Evolutionary conservation across 2,329 filamentous ascomycete species (phyloP), one percentile per base, ranked within the genome.

Genomic region (Fonsecaea pedrosoi): DNA sequence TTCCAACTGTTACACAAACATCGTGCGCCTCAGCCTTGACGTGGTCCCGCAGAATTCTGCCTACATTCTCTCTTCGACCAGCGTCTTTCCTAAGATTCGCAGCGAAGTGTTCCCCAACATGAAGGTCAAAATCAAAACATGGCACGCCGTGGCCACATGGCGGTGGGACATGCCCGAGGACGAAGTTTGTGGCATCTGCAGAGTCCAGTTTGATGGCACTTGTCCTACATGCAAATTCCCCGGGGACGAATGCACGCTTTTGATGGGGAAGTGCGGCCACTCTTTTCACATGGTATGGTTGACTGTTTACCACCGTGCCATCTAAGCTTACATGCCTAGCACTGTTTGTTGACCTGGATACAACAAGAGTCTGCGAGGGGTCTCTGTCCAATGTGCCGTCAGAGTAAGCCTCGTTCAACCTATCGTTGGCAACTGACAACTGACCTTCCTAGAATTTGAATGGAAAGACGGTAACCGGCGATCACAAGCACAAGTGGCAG

Each of bases 181-280:
- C 81, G 94, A 99, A 77, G 94, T 98, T 70, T 99, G 95, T 75
- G 95, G 95, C 74, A 99, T 99, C 81, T 99, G 95, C 81, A 94
- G 96, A 77, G 94, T 96, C 69, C 92, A 97, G 75, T 99, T 98
- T 77, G 95, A 99, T 78, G 94, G 94, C 67, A 98, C 95, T 32
- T 99, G 95, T 82, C 94, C 95, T 55, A 96, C 93, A 63, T 99
- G 95, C 88, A 97, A 96, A 84, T 98, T 93, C 77, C 95, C 95
- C 13, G 95, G 95, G 65, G 95, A 99, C 75, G 94, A 97, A 77
- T 99, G 95, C 81, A 91, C 91, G 66, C 84, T 99, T 67, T 85
- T 97, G 72, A 94, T 95, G 68, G 95, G 95, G 53, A 96, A 94
- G 83, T 99, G 95, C 80, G 94, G 93, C 4, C 95, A 99, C 79